Percentiles rank a stretch among this genome's conserved stretches.
phyloP scores from a whole-genome alignment of 352 stramenopile genomes.

The Pythium aquatile region DNA sequence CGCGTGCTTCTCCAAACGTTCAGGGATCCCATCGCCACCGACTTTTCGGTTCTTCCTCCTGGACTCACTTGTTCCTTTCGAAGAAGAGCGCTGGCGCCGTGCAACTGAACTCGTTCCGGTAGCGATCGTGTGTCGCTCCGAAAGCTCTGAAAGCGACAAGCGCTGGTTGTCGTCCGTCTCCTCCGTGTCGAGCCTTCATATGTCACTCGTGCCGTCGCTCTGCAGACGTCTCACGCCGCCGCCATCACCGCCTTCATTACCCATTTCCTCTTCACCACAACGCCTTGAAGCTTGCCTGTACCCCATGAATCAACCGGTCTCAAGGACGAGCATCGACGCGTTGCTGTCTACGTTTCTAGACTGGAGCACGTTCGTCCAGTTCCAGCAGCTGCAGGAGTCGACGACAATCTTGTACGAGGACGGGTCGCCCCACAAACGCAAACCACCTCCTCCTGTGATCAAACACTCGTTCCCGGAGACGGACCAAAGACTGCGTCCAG shows the following conservation, averaged over 20 bases:
- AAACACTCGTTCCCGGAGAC: background rate
- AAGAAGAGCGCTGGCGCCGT: slow-evolving; percentile 13
- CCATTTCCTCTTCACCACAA: background rate
- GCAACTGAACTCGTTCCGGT: slow-evolving; percentile 18
- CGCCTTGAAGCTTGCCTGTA: slow-evolving; percentile 7
- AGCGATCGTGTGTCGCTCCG: slow-evolving; percentile 8
- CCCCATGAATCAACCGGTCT: slow-evolving; percentile 10
- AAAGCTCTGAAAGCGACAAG: background rate
- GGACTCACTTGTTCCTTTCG: background rate
- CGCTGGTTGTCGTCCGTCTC: slow-evolving; percentile 3
- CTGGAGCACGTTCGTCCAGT: slow-evolving; percentile 49
- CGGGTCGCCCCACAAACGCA: slow-evolving; percentile 6
- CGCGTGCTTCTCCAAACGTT: no score
- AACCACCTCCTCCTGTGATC: background rate
- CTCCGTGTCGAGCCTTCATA: slow-evolving; percentile 1
- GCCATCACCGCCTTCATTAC: background rate
- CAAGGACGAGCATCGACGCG: slow-evolving; percentile 5
- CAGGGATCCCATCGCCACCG: background rate
- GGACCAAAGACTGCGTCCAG: slow-evolving; percentile 7
- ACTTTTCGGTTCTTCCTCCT: slow-evolving; percentile 18
- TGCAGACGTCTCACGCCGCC: background rate
- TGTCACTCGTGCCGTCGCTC: background rate
- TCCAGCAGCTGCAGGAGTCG: slow-evolving; percentile 52
- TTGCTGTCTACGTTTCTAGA: slow-evolving; percentile 33
- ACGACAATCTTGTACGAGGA: slow-evolving; percentile 30